Base-by-base conservation (phyloP, 768 basidiomycete genomes). In the Suillus placidus region DNA sequence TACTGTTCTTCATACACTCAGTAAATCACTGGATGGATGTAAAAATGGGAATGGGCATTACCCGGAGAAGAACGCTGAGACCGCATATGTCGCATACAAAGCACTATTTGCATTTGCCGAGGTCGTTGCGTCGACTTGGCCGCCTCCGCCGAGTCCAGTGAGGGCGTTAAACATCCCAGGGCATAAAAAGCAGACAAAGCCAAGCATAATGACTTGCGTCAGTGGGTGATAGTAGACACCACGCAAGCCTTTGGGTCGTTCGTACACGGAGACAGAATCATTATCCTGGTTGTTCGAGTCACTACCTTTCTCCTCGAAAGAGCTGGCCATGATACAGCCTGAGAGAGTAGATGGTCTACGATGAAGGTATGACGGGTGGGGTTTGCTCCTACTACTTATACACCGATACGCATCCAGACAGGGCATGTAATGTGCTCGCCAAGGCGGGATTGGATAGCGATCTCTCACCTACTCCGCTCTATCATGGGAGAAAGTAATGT, bases 71-170 rank as follows among this genome's bases (percentile, higher is more conserved):
- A 89, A 89, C 4, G 85, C 84, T 13, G 79, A 79, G 65, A 84
- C 75, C 8, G 87, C 83, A 65, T 87, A 88, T 7, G 83, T 83
- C 0, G 85, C 77, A 68, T 93, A 93, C 6, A 91, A 74, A 4
- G 89, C 85, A 5, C 86, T 79, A 69, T 89, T 92, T 4, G 89
- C 83, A 70, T 92, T 90, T 12, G 91, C 89, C 69, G 84, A 85
- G 6, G 87, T 89, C 7, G 80, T 81, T 3, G 84, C 68, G 69
- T 92, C 87, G 51, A 91, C 71, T 76, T 90, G 89, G 0, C 92
- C 92, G 51, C 90, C 92, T 51, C 83, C 91, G 4, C 93, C 92
- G 61, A 94, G 81, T 43, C 92, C 90, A 61, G 87, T 91, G 70
- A 92, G 78, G 10, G 90, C 86, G 71, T 92, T 92, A 79, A 91